Evolutionary conservation across 257 asterid genomes (phyloP), one percentile per base, ranked within the genome.

Genomic region (Capsicum baccatum): DNA sequence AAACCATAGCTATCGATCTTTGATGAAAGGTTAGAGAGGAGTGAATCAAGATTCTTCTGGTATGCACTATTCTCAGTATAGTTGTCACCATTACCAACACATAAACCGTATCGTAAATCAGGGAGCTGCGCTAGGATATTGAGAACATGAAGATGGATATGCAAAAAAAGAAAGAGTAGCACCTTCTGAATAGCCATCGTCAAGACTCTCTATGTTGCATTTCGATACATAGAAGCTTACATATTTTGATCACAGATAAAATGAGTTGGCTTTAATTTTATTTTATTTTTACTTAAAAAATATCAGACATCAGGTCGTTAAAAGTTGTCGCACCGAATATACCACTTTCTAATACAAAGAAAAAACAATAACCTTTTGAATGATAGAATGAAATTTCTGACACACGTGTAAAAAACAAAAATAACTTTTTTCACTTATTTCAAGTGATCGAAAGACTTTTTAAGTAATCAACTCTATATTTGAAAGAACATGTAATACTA

Each of bases 31-130:
- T 82, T 26, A 19, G 66, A 17, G 3, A 86, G 84, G 37, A 83
- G 73, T 4, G 33, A 2, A 1, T n/a, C 11, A 9, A 86, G 86
- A 55, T 86, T 83, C 1, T 10, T n/a, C 15, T 42, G 35, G 54
- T 79, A 86, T 16, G 73, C 14, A 57, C 79, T 60, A 50, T 66
- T 60, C 0, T 47, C 83, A 1, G 70, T 55, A 52, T 85, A 85
- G 15, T 62, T 82, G 15, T 62, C 76, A 68, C 68, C 57, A n/a
- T 54, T 50, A 2, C 5, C 0, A 59, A 1, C 19, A 73, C 86
- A 84, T 5, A 5, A 4, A 44, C 8, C 5, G 50, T 74, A 67
- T 8, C 64, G 39, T 59, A 54, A 71, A 70, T 57, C 5, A 42
- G 71, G 74, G 10, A 33, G 79, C 55, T 56, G 57, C 2, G 82